Evolutionary conservation across 768 basidiomycete genomes (phyloP), one percentile per base, ranked within the genome.

Genomic region (Suillus weaverae): DNA sequence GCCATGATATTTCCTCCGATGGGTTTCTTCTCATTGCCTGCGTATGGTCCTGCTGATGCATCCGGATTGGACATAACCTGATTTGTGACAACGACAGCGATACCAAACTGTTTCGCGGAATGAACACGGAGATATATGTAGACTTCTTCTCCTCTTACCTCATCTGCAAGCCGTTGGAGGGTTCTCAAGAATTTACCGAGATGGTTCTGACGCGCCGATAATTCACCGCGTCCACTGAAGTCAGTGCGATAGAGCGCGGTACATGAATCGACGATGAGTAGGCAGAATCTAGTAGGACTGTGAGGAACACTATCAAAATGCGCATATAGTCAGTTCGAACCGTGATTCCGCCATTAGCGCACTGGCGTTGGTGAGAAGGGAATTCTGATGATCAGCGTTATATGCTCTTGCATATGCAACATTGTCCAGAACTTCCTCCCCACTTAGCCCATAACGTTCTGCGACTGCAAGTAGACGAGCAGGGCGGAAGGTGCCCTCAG

Each of bases 41-140:
- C 89, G 67, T 93, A 94, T 22, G 94, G 92, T 14, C 92, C 91
- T 56, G 94, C 94, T 4, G 91, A 87, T 35, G 94, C 95, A 74
- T 99, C 97, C 2, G 97, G 97, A 64, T 89, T 96, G n/a, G 97
- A 98, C 86, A 99, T 97, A 69, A 99, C 97, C 77, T 99, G 97
- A 75, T 99, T 99, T 5, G 94, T 93, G 48, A 98, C 89, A 13
- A 99, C 95, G 30, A 99, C 97, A 4, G 97, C 97, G 57, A 99
- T 93, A 35, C 97, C 97, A 72, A 94, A 99, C 97, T 99, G 67
- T 32, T 46, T 57, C 61, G 48, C 61, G 68, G 69, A 46, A 60
- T 66, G 18, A 62, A 36, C 59, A n/a, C 14, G 32, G 33, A 59
- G 33, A 20, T 41, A 30, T 43, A 73, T 64, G 56, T 50, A 35